Evolutionary conservation across 2,329 filamentous ascomycete species (phyloP).

Genomic region (Claviceps sp.): DNA sequence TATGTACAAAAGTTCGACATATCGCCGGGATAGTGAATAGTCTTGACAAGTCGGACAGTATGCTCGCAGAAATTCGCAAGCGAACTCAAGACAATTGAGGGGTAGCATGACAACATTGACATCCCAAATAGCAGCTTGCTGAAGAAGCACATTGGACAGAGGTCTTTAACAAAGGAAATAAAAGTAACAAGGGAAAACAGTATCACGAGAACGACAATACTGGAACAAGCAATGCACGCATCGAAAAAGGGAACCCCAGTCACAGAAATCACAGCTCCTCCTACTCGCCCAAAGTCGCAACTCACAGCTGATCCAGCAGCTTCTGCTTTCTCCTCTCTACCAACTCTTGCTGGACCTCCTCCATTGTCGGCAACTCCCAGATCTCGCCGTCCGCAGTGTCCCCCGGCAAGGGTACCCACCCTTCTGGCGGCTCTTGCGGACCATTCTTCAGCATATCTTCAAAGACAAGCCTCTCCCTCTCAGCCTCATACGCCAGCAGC

Average conservation of each 20-base stretch:
- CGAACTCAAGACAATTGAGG: background rate
- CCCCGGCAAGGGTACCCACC: constrained; percentile 78
- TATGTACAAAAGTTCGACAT: no score
- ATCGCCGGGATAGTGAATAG: no score
- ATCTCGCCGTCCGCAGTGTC: constrained; percentile 69
- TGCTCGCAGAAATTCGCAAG: no score
- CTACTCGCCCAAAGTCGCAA: background rate
- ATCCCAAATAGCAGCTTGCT: background rate
- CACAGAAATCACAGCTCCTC: background rate
- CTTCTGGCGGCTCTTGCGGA: constrained; percentile 43
- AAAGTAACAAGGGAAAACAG: background rate
- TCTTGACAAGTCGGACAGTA: background rate
- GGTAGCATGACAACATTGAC: background rate
- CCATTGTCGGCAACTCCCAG: constrained; percentile 74
- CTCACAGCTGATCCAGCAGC: constrained; percentile 64
- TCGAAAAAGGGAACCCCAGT: background rate
- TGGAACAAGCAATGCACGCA: background rate
- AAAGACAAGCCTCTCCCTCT: constrained; percentile 71
- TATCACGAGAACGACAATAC: background rate
- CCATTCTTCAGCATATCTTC: constrained; percentile 51
- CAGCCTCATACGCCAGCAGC: constrained; percentile 65
- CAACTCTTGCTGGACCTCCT: constrained; percentile 90
- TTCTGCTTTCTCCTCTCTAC: constrained; percentile 73
- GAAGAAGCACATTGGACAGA: background rate
- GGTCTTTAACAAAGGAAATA: background rate